phyloP scores from a whole-genome alignment of 768 basidiomycete genomes.

The Leccinum aurantiacum region DNA sequence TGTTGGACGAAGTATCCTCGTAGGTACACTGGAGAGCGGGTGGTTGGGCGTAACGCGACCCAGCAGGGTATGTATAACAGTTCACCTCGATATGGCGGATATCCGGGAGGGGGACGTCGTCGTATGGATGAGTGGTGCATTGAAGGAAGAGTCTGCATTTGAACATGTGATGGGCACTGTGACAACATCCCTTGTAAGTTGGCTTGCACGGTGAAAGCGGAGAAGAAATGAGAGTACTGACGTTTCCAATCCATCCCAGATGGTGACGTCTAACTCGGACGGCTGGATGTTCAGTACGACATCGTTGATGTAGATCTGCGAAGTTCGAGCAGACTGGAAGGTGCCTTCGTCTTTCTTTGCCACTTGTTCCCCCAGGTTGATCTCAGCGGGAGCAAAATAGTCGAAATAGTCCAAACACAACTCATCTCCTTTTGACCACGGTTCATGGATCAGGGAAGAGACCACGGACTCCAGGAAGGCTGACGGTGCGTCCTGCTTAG shows the following conservation, averaged over 20 bases:
- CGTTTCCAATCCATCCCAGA: conserved; percentile 27
- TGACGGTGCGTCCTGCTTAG: too few species aligned
- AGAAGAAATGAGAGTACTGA: conserved; percentile 9
- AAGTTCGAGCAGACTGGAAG: background rate
- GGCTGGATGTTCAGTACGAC: conserved; percentile 16
- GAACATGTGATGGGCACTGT: conserved; percentile 22
- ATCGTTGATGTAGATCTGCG: conserved; percentile 5
- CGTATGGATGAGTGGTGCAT: conserved; percentile 16
- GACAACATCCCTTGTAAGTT: background rate
- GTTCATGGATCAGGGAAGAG: too few species aligned
- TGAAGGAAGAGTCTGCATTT: conserved; percentile 26
- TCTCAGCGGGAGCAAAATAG: too few species aligned
- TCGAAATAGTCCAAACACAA: too few species aligned
- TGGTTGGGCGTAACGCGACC: conserved; percentile 4
- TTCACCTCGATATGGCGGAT: conserved; percentile 19
- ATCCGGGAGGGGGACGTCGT: conserved; percentile 9
- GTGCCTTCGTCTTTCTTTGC: background rate
- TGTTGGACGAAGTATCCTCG: conserved; percentile 10
- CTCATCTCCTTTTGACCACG: too few species aligned
- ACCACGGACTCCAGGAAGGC: too few species aligned
- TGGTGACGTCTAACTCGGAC: conserved; percentile 17
- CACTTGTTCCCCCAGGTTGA: background rate
- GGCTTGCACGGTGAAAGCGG: background rate
- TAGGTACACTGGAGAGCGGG: conserved; percentile 17
- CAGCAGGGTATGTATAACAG: conserved; percentile 17